Base-by-base conservation (phyloP, 2,329 filamentous ascomycete species). In the Sporothrix phasma region DNA sequence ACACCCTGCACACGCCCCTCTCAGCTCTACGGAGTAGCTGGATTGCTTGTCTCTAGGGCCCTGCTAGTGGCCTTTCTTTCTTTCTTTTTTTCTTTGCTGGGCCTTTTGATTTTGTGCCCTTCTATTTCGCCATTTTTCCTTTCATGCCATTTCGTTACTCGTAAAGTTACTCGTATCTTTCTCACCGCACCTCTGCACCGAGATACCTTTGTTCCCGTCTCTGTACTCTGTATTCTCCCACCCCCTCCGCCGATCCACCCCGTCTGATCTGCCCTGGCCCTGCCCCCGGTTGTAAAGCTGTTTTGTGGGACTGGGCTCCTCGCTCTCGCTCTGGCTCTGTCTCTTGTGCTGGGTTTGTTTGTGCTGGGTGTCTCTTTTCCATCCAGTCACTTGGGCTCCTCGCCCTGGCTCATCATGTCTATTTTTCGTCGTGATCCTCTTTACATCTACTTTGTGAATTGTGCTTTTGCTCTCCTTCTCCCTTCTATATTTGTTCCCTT, bases 191-290 rank as follows among this genome's bases (percentile, higher is more conserved):
- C n/a, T 10, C 19, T 24, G 51, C 34, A 39, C 53, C 53, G 31
- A 41, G 19, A 15, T 41, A 41, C 10, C 3, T 17, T 47, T 2
- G n/a, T 10, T 37, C 19, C 53, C 29, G 22, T 24, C 34, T 37
- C 54, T 31, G 49, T 56, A 37, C 2, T n/a, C 34, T 13, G 1
- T 3, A 13, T 47, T 31, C 49, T 19, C 19, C 24, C 22, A 24
- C n/a, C 49, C 58, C 26, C 62, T 47, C 22, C 39, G 63, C 63
- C 65, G 65, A 66, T 66, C 65, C 22, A 45, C 63, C 65, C 62
- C 65, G 64, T 64, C 65, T 62, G 65, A 65, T 65, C 62, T 61
- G 31, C 59, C 54, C 46, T 47, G n/a, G 17, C 46, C 41, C 43
- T 41, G 29, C 29, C 63, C 54, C 37, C 59, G 26, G 19, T 60